These are phyloP conservation scores for Pseudogymnoascus sp. DNA, from an alignment of 2,329 filamentous ascomycete species.

Conservation along the genomic window DNA sequence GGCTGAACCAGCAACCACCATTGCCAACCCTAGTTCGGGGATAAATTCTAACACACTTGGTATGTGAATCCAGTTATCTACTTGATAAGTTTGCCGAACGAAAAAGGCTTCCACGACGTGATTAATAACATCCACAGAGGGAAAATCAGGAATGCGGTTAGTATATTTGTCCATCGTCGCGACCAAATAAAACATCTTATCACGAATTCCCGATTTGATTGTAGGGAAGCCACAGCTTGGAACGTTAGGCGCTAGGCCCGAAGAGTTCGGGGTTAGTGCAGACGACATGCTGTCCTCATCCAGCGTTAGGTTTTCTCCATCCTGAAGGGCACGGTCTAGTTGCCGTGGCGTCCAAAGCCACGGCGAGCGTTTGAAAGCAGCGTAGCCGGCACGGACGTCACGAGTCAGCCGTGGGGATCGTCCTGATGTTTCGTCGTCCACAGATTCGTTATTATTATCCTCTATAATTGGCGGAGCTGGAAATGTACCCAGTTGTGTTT, in stretches of 20 bases:
- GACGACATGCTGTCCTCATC: conserved; percentile 20
- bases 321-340: conserved; percentile 15
- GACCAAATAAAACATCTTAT: background rate
- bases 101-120: conserved; percentile 5
- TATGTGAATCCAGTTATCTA: conserved; percentile 2
- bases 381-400: conserved; percentile 16
- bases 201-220: background rate
- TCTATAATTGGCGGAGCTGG: background rate
- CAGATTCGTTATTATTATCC: background rate
- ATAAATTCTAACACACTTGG: background rate
- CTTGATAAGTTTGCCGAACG: background rate
- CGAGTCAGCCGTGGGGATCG: background rate
- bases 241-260: background rate
- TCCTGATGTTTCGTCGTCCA: background rate
- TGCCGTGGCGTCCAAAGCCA: conserved; percentile 19
- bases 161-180: background rate
- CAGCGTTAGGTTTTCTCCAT: conserved; percentile 16
- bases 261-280: conserved; percentile 12
- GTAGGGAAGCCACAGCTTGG: background rate
- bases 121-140: conserved; percentile 1
- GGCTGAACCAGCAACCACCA: background rate
- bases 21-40: background rate
- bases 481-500: background rate
- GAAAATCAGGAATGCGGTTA: background rate
- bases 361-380: conserved; percentile 20